These are phyloP conservation scores for Pyrenula massariospora DNA, from an alignment of 495 filamentous ascomycete species.

Conservation along the genomic window DNA sequence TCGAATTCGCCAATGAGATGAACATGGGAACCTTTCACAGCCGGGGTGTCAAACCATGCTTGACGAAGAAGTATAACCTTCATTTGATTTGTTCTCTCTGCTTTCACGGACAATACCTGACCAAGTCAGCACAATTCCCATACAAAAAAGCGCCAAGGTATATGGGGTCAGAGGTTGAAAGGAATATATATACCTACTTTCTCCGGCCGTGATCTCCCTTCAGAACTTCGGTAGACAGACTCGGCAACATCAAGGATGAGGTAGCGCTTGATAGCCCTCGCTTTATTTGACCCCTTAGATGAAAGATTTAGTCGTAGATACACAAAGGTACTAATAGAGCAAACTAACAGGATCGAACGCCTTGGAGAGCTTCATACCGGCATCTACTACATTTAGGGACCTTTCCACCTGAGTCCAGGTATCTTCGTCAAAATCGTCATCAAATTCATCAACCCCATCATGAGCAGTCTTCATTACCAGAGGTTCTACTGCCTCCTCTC, in stretches of 20 bases:
- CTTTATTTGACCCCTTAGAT: slow-evolving; percentile 41
- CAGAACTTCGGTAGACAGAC: slow-evolving; percentile 47
- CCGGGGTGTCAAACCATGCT: slow-evolving; percentile 73
- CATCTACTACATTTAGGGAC: slow-evolving; percentile 26
- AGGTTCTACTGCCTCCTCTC: slow-evolving; percentile 11
- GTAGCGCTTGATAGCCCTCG: slow-evolving; percentile 69
- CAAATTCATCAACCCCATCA: slow-evolving; percentile 48
- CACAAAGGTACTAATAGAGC: slow-evolving; percentile 21
- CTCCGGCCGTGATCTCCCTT: slow-evolving; percentile 49
- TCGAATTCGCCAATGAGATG: slow-evolving; percentile 78
- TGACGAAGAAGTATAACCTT: slow-evolving; percentile 69
- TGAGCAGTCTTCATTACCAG: slow-evolving; percentile 9
- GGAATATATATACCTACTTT: slow-evolving; percentile 40
- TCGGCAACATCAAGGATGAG: slow-evolving; percentile 60
- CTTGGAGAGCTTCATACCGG: slow-evolving; percentile 24
- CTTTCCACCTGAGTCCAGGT: neutral
- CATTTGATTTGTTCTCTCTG: slow-evolving; percentile 51
- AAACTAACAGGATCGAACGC: slow-evolving; percentile 26
- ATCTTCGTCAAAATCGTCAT: slow-evolving; percentile 24
- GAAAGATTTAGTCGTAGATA: slow-evolving; percentile 29
- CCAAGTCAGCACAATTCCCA: neutral
- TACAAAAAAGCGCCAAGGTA: neutral
- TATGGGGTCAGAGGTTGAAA: neutral
- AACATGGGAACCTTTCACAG: slow-evolving; percentile 59
- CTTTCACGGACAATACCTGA: slow-evolving; percentile 65